Base-by-base conservation (phyloP, 1,139 yeast species). In the Blastobotrys persicus region DNA sequence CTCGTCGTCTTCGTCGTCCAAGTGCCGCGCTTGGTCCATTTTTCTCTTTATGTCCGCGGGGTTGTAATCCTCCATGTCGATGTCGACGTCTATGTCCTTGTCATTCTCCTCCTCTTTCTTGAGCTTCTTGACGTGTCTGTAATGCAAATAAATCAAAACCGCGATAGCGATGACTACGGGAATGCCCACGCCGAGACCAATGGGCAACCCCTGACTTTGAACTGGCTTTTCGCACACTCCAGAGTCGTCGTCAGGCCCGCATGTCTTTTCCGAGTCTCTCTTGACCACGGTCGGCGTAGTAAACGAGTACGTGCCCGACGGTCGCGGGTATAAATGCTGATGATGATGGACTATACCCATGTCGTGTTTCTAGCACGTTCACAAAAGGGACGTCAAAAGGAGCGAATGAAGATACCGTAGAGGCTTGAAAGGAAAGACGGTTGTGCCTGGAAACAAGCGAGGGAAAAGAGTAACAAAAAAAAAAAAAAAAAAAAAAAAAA, bases 111-210 rank as follows among this genome's bases (percentile, higher is more conserved):
- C 74, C 50, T 71, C 75, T 48, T 59, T 61, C 32, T 60, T 59
- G 19, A 68, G 56, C 32, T 59, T 58, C 16, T 63, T 60, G 37
- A 61, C 50, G 54, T 69, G 71, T 31, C 70, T 55, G 50, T 60
- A 58, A 38, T 68, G 69, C 43, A 72, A 55, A 53, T 61, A 58
- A n/a, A 60, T 40, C 31, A 70, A 49, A 14, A 67, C 57, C 17
- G 60, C 19, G 12, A 66, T 42, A 14, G 73, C 71, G n/a, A 64
- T 44, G 2, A 55, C 50, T 12, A 66, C 49, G 4, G 75, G 75
- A 31, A 71, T 61, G 4, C 70, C 71, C 11, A 71, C 67, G 11
- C 73, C 75, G 3, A 71, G 61, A 3, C 65, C 73, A 46, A 71
- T 67, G 9, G 73, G 70, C 14, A 71, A 56, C 1, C 61, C 67